Evolutionary conservation across 176 grass and related monocot genomes (phyloP).

Genomic region (Phragmites australis): DNA sequence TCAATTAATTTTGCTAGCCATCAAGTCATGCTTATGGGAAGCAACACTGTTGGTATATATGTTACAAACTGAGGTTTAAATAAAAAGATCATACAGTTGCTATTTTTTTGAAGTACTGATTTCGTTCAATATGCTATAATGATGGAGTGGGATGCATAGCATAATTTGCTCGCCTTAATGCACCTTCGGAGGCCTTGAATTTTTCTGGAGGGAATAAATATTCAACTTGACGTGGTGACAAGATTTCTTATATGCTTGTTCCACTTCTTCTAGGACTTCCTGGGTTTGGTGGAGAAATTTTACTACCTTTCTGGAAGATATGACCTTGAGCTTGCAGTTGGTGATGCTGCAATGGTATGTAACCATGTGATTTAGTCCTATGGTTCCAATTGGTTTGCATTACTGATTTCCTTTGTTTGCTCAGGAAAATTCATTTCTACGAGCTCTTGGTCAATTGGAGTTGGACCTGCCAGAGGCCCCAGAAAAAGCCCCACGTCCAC

Average conservation of each 20-base stretch:
- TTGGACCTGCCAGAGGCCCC: slow-evolving; percentile 87
- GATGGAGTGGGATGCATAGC: background rate
- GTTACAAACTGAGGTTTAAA: background rate
- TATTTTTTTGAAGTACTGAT: background rate
- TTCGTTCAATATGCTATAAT: background rate
- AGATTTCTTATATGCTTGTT: slow-evolving; percentile 15
- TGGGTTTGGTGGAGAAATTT: slow-evolving; percentile 89
- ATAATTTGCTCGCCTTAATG: background rate
- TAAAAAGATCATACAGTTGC: background rate
- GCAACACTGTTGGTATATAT: background rate
- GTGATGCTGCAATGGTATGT: slow-evolving; percentile 88
- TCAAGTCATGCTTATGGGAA: background rate
- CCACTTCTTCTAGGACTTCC: slow-evolving; percentile 67
- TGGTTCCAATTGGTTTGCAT: background rate
- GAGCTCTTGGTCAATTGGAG: slow-evolving; percentile 65
- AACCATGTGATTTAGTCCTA: slow-evolving; percentile 5
- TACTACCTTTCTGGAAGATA: slow-evolving; percentile 98
- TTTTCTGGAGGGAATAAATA: background rate
- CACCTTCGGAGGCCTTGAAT: background rate
- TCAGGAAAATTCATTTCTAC: slow-evolving; percentile 91
- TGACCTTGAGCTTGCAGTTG: slow-evolving; percentile 80
- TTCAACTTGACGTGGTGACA: background rate
- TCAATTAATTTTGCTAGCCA: background rate
- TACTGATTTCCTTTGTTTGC: slow-evolving; percentile 25
- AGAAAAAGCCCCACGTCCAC: slow-evolving; percentile 79